A percentile compares a stretch with the other conserved stretches of the same genome.
phyloP scores from a whole-genome alignment of 73 alveolate genomes.

The Effrenium voratum region DNA sequence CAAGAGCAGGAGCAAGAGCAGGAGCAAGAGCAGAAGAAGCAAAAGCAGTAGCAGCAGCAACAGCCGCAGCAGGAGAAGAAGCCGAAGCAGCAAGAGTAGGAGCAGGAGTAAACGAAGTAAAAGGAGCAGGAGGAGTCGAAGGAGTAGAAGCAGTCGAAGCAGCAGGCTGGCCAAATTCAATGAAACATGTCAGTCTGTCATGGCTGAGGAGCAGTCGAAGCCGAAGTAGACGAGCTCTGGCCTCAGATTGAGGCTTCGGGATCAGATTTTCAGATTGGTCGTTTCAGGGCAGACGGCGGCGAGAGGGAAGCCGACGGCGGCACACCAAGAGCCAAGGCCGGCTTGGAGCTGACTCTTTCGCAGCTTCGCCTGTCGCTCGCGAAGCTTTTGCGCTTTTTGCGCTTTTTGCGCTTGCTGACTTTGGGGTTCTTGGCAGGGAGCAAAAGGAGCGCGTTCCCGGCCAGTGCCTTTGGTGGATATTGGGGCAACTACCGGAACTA shows the following conservation, averaged over 20 bases:
- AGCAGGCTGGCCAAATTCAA: neutral
- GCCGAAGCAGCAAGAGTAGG: neutral
- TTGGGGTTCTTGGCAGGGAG: neutral
- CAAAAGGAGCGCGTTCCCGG: neutral
- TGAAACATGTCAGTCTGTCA: neutral
- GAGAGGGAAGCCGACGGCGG: slow-evolving; percentile 1
- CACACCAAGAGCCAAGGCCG: slow-evolving; percentile 52
- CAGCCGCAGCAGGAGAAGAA: neutral
- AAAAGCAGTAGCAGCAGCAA: neutral
- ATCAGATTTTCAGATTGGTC: neutral
- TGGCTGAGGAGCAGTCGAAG: slow-evolving; percentile 39
- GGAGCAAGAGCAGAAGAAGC: slow-evolving; percentile 32
- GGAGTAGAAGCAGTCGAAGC: slow-evolving; percentile 24
- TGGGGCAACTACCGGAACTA: slow-evolving; percentile 26
- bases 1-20: slow-evolving; percentile 25
- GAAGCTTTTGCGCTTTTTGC: neutral
- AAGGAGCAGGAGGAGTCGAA: slow-evolving; percentile 25
- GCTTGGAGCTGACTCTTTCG: neutral
- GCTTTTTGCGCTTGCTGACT: neutral
- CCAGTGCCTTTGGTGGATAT: slow-evolving; percentile 21
- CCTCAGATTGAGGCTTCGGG: neutral
- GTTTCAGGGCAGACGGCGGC: slow-evolving; percentile 12
- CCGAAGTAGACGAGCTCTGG: slow-evolving; percentile 26
- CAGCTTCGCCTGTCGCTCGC: neutral
- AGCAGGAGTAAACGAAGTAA: too few relatives aligned